These are phyloP conservation scores for Carex parvula DNA, from an alignment of 176 grass and related monocot species.

Conservation along the genomic window DNA sequence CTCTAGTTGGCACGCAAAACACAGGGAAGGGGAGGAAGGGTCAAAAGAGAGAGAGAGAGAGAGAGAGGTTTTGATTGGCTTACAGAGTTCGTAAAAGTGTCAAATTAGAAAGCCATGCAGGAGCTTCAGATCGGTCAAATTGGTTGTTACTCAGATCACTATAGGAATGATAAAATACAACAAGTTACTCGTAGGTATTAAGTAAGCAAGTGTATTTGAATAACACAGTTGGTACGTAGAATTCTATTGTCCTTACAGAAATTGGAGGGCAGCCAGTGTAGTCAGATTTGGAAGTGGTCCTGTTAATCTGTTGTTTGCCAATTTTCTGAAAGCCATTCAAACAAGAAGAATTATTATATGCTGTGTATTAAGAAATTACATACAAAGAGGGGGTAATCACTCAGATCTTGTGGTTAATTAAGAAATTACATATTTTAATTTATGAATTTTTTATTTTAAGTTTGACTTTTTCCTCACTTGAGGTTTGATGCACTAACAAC, in stretches of 20 bases:
- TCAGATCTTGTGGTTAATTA: background rate
- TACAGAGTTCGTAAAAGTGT: constrained; percentile 40
- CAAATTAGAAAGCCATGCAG: constrained; percentile 57
- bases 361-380: background rate
- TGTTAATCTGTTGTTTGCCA: constrained; percentile 61
- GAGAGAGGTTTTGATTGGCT: constrained; percentile 10
- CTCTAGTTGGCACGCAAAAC: background rate
- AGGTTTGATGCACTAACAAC: background rate
- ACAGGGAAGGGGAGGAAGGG: background rate
- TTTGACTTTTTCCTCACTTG: background rate
- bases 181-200: constrained; percentile 7
- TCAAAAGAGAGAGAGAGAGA: background rate
- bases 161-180: constrained; percentile 2
- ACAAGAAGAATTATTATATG: background rate
- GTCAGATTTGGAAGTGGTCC: constrained; percentile 65
- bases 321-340: constrained; percentile 36
- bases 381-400: background rate
- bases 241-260: constrained; percentile 50
- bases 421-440: background rate
- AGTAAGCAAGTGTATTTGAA: constrained; percentile 15
- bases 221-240: background rate
- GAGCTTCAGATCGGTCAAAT: constrained; percentile 54
- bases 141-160: constrained; percentile 85
- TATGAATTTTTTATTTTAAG: background rate
- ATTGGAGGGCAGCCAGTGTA: constrained; percentile 15